Percentiles rank a stretch among this genome's conserved stretches.
phyloP scores from a whole-genome alignment of 177 flowering plant species.

The Telopea speciosissima region DNA sequence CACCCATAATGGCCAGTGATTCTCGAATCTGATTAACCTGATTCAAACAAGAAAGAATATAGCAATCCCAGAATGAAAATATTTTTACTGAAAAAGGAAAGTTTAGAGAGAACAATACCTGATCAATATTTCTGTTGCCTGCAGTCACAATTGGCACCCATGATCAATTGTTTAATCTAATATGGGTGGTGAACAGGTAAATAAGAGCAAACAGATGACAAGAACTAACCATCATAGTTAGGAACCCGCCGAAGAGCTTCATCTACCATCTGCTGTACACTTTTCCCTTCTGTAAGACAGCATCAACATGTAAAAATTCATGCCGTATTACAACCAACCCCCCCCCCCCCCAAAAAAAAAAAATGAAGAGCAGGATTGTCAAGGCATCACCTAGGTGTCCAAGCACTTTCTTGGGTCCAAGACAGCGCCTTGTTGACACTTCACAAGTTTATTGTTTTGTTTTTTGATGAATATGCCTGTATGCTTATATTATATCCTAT shows the following conservation, averaged over 20 bases:
- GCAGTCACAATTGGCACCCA: conserved; percentile 27
- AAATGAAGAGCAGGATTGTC: too few relatives aligned
- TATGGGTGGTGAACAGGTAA: not conserved
- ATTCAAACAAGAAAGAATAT: conserved; percentile 10
- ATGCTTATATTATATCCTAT: too few relatives aligned
- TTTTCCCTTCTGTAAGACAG: conserved; percentile 75
- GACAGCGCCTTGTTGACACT: too few relatives aligned
- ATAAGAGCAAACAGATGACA: conserved; percentile 2
- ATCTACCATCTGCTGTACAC: conserved; percentile 94
- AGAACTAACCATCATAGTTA: conserved; percentile 60
- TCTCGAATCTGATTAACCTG: conserved; percentile 98
- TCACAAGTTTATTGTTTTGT: too few relatives aligned
- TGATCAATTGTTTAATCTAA: conserved; percentile 9
- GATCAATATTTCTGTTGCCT: conserved; percentile 88
- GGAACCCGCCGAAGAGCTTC: conserved; percentile 90
- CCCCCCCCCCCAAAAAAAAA: too few relatives aligned
- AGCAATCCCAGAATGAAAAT: conserved; percentile 8
- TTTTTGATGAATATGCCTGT: too few relatives aligned
- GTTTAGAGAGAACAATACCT: conserved; percentile 37
- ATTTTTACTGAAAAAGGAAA: not conserved
- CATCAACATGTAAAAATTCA: conserved; percentile 7
- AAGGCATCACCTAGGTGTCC: too few relatives aligned
- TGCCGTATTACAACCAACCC: not conserved
- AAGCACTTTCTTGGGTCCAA: too few relatives aligned
- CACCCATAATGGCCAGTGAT: conserved; percentile 93